phyloP scores from a whole-genome alignment of 2,329 filamentous ascomycete genomes.

The Colletotrichum sp. region DNA sequence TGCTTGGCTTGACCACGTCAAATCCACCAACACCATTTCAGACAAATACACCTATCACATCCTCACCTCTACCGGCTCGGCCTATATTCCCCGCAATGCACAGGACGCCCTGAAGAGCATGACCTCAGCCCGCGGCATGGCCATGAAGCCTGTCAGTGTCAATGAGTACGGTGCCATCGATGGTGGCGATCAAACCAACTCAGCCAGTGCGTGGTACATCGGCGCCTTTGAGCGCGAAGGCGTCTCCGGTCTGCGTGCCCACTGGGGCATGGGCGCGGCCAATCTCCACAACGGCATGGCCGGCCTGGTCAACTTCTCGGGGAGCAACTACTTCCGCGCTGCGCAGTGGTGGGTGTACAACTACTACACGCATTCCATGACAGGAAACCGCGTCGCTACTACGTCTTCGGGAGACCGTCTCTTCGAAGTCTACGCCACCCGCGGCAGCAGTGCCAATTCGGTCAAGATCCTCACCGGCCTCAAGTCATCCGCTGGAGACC shows the following conservation, averaged over 20 bases:
- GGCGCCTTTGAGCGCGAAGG: background rate
- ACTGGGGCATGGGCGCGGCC: background rate
- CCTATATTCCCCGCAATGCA: background rate
- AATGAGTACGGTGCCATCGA: background rate
- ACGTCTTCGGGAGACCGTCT: background rate
- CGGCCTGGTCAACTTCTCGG: background rate
- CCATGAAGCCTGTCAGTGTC: background rate
- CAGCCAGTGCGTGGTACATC: background rate
- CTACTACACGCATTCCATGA: background rate
- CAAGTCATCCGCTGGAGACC: background rate
- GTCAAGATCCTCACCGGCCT: background rate
- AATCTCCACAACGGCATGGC: background rate
- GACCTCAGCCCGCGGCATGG: background rate
- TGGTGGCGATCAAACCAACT: background rate
- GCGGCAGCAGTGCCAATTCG: background rate
- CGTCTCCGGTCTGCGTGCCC: background rate
- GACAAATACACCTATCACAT: background rate
- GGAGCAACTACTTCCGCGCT: background rate
- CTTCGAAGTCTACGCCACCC: background rate
- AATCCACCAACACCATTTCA: background rate
- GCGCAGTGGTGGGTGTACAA: background rate
- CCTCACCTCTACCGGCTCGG: background rate
- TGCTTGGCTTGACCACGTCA: background rate
- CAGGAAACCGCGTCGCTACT: background rate
- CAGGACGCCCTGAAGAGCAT: background rate